Base-by-base conservation (phyloP, 1,284 basidiomycete species). In the Cutaneotrichosporon dermatis region DNA sequence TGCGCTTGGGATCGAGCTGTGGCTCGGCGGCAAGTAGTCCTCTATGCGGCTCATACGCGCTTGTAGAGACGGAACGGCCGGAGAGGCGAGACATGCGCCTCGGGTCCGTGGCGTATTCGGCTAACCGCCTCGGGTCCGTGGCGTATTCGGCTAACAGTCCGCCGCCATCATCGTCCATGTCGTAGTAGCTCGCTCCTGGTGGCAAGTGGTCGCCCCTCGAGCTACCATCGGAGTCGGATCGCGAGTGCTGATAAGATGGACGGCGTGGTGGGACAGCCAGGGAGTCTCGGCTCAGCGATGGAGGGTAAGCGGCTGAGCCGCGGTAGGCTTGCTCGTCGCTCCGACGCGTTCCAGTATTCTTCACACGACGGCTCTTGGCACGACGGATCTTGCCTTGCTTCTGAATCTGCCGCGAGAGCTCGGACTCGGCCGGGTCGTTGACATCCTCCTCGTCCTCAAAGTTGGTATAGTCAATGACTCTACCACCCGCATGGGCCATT, bases 391-490 rank as follows among this genome's bases (percentile, higher is more conserved):
- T 85, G 11, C 90, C 90, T 70, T 88, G 85, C 64, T 85, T 84
- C 67, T 82, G 83, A 40, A 93, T 79, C 42, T 79, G 79, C 48
- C 79, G 77, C 58, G 83, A 87, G 42, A 93, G 80, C 65, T 80
- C 78, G 16, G 79, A 79, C 70, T 92, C 89, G 15, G 83, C 86
- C 0, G 85, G 84, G 62, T 88, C 83, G 63, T 90, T 80, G 35
- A 83, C 79, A 67, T 90, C 87, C 61, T 88, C 83, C 62, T 92
- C 88, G 34, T 88, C 88, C 62, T 90, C 88, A 67, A 89, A 92
- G 67, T 90, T 88, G 6, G 89, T 90, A 56, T 89, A 79, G 66
- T 90, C 88, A 13, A 87, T n/a, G 34, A 57, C 53, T 10, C 39
- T 51, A 6, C 58, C 56, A 6, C 54, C 62, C 2, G 56, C 61